A percentile compares a stretch with the other conserved stretches of the same genome.
Evolutionary conservation across 768 basidiomycete genomes (phyloP).

Genomic region (Cystobasidium tubakii): DNA sequence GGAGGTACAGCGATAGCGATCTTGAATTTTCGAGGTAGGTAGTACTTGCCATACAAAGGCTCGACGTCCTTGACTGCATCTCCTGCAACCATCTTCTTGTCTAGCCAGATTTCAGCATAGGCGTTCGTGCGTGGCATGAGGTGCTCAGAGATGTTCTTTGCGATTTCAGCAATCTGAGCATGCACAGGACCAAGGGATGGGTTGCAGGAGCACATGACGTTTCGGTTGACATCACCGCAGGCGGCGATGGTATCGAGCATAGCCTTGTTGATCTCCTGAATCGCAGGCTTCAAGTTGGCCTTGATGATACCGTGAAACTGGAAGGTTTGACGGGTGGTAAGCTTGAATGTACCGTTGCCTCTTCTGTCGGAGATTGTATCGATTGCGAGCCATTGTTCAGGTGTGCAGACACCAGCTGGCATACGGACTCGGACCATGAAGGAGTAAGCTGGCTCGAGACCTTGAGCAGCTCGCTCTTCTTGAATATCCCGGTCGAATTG

Average conservation of each 20-base stretch:
- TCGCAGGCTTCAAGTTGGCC: conserved; percentile 86
- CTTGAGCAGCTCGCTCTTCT: conserved; percentile 85
- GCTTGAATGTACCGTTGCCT: conserved; percentile 87
- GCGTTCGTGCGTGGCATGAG: conserved; percentile 84
- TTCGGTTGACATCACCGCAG: conserved; percentile 91
- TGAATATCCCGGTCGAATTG: conserved; percentile 98
- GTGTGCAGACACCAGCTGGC: conserved; percentile 88
- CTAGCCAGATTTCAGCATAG: conserved; percentile 98
- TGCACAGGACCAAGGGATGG: conserved; percentile 85
- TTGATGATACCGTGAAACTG: conserved; percentile 99
- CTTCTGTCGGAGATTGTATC: conserved; percentile 94
- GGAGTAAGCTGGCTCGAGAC: conserved; percentile 86
- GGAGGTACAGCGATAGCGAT: conserved; percentile 93
- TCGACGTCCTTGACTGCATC: conserved; percentile 84
- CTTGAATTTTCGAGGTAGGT: conserved; percentile 97
- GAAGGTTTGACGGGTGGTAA: conserved; percentile 96
- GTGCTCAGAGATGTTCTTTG: conserved; percentile 73
- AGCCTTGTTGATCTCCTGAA: conserved; percentile 87
- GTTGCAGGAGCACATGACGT: conserved; percentile 69
- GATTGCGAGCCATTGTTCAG: conserved; percentile 89
- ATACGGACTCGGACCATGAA: conserved; percentile 99
- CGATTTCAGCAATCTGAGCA: conserved; percentile 71
- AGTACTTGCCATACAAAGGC: conserved; percentile 95
- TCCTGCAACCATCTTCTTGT: conserved; percentile 91
- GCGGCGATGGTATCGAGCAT: conserved; percentile 93